phyloP scores from a whole-genome alignment of 2,329 filamentous ascomycete species.

The Furcasterigmium furcatum region DNA sequence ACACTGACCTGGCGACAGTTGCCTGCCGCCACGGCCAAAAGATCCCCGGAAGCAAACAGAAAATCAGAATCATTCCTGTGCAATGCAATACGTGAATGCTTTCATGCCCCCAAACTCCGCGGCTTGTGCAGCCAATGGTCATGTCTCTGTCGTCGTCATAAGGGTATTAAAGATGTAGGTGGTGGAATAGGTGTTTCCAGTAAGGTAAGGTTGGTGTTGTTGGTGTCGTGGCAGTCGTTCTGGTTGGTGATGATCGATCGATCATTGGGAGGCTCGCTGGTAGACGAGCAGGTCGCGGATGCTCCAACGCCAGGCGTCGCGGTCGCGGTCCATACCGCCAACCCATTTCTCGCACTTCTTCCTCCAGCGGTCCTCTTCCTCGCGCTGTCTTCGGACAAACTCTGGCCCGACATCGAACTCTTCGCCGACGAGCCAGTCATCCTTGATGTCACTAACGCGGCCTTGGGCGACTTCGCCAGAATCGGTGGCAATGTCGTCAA shows the following conservation, averaged over 20 bases:
- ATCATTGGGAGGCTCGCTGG: conserved; percentile 12
- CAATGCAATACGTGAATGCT: neutral
- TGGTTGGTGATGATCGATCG: neutral
- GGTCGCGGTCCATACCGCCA: conserved; percentile 50
- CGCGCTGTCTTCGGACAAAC: conserved; percentile 83
- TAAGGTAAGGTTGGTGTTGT: neutral
- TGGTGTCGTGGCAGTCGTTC: neutral
- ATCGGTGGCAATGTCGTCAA: conserved; percentile 65
- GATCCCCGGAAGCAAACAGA: neutral
- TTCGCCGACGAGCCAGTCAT: conserved; percentile 86
- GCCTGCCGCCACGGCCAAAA: neutral
- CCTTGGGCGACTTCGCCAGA: conserved; percentile 43
- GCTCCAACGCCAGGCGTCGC: conserved; percentile 73
- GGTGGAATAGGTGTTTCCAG: neutral
- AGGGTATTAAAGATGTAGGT: conserved; percentile 1
- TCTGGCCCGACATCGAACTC: conserved; percentile 97
- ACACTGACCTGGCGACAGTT: neutral
- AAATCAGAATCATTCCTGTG: neutral
- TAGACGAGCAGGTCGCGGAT: conserved; percentile 58
- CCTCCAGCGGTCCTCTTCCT: conserved; percentile 90
- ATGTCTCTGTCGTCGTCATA: neutral
- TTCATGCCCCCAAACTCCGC: neutral
- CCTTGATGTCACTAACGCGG: conserved; percentile 59
- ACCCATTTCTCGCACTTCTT: conserved; percentile 88
- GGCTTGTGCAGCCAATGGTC: neutral